A percentile compares a stretch with the other conserved stretches of the same genome.
Evolutionary conservation across 768 basidiomycete genomes (phyloP).

Genomic region (Suillus americanus): DNA sequence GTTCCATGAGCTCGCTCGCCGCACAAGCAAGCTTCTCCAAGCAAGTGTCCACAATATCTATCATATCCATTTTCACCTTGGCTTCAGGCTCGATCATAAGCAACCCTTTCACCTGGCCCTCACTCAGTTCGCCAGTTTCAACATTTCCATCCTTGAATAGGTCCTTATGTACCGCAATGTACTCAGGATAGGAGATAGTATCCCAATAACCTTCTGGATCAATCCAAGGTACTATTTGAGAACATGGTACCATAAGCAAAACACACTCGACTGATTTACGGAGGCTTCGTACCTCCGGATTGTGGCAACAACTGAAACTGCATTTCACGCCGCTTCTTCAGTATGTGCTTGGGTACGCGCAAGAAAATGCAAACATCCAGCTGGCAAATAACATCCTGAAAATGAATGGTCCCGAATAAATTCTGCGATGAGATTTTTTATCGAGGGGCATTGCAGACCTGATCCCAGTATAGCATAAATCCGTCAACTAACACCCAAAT

Average conservation of each 20-base stretch:
- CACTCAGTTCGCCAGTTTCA: constrained; percentile 55
- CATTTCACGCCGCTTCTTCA: constrained; percentile 73
- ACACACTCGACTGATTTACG: constrained; percentile 10
- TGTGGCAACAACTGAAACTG: constrained; percentile 70
- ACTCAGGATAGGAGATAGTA: constrained; percentile 92
- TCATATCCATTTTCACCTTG: constrained; percentile 61
- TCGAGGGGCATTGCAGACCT: constrained; percentile 40
- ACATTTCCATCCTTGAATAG: constrained; percentile 76
- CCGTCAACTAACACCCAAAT: constrained; percentile 90
- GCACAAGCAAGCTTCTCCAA: constrained; percentile 44
- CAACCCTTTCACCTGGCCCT: constrained; percentile 49
- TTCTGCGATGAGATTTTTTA: neutral
- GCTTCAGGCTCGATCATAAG: constrained; percentile 56
- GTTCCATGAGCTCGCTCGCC: neutral
- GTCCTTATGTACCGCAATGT: constrained; percentile 72
- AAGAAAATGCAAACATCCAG: constrained; percentile 82
- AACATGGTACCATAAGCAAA: constrained; percentile 5
- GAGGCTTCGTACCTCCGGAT: constrained; percentile 69
- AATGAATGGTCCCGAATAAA: neutral
- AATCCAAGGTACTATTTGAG: constrained; percentile 57
- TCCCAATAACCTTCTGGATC: constrained; percentile 92
- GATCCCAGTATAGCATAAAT: constrained; percentile 90
- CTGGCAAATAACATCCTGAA: constrained; percentile 65
- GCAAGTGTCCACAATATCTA: constrained; percentile 54
- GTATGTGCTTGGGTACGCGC: constrained; percentile 73